These are phyloP conservation scores for Phylloboletellus chloephorus DNA, from an alignment of 1,284 basidiomycete genomes.

Conservation along the genomic window DNA sequence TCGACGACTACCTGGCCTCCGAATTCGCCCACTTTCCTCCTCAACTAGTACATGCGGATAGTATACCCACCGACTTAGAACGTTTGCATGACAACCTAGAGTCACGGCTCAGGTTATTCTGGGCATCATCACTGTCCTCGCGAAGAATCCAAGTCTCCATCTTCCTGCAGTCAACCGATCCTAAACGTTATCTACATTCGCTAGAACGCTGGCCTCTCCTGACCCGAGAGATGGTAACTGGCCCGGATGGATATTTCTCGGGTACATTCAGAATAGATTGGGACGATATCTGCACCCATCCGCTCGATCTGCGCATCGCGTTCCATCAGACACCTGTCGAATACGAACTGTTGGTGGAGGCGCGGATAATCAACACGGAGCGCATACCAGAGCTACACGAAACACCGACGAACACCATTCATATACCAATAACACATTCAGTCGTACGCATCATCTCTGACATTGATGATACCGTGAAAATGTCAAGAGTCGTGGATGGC, in stretches of 20 bases:
- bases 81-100: slow-evolving; percentile 71
- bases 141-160: slow-evolving; percentile 55
- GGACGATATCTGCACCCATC: slow-evolving; percentile 62
- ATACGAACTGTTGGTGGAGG: slow-evolving; percentile 52
- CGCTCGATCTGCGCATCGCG: slow-evolving; percentile 50
- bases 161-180: slow-evolving; percentile 38
- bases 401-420: slow-evolving; percentile 16
- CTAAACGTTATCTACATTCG: slow-evolving; percentile 13
- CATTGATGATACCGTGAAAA: slow-evolving; percentile 92
- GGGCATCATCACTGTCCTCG: slow-evolving; percentile 61
- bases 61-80: slow-evolving; percentile 36
- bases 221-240: slow-evolving; percentile 49
- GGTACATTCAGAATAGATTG: slow-evolving; percentile 57
- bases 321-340: slow-evolving; percentile 50
- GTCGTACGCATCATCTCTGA: slow-evolving; percentile 82
- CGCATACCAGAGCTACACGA: slow-evolving; percentile 33
- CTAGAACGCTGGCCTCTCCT: slow-evolving; percentile 43
- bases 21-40: slow-evolving; percentile 14
- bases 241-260: slow-evolving; percentile 67
- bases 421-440: slow-evolving; percentile 24
- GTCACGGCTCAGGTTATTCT: slow-evolving; percentile 69
- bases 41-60: slow-evolving; percentile 13
- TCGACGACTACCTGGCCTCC: slow-evolving; percentile 17
- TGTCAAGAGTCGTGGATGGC: slow-evolving; percentile 67
- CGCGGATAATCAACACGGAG: slow-evolving; percentile 38